These are phyloP conservation scores for Pleurotus giganteus DNA, from an alignment of 768 basidiomycete genomes.

Conservation along the genomic window DNA sequence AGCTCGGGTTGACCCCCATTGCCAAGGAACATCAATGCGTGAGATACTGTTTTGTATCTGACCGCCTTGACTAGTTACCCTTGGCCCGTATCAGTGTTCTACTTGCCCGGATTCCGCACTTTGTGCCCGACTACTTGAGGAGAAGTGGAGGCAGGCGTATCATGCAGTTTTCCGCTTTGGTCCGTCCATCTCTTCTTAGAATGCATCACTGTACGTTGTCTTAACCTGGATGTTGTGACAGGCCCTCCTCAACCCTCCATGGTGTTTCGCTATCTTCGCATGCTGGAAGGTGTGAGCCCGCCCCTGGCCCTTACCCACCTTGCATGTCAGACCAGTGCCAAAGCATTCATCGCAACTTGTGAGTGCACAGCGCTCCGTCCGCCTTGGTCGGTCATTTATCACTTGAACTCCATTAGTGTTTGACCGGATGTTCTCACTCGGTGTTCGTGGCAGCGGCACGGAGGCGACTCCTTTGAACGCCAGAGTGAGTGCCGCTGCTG, in stretches of 20 bases:
- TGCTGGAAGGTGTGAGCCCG: constrained; percentile 88
- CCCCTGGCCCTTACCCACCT: constrained; percentile 85
- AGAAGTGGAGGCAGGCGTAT: constrained; percentile 92
- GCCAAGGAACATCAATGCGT: constrained; percentile 97
- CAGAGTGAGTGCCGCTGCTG: constrained; percentile 55
- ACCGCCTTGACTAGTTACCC: not conserved
- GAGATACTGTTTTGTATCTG: constrained; percentile 22
- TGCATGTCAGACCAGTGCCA: constrained; percentile 85
- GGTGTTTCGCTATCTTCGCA: constrained; percentile 89
- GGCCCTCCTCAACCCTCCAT: constrained; percentile 88
- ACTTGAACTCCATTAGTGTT: constrained; percentile 51
- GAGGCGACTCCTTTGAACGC: constrained; percentile 60
- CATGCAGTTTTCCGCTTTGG: constrained; percentile 86
- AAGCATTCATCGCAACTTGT: constrained; percentile 86
- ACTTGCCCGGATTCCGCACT: constrained; percentile 78
- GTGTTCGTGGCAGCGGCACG: constrained; percentile 73
- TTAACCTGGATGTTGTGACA: too few species aligned
- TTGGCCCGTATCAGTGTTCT: constrained; percentile 49
- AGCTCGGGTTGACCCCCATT: constrained; percentile 81
- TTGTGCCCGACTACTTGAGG: constrained; percentile 85
- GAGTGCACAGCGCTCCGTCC: constrained; percentile 22
- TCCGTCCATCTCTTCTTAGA: constrained; percentile 21
- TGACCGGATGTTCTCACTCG: constrained; percentile 86
- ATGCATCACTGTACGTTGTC: not conserved
- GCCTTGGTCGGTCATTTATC: constrained; percentile 5